phyloP scores from a whole-genome alignment of 805 yeast genomes.

The Monosporozyma servazzii region DNA sequence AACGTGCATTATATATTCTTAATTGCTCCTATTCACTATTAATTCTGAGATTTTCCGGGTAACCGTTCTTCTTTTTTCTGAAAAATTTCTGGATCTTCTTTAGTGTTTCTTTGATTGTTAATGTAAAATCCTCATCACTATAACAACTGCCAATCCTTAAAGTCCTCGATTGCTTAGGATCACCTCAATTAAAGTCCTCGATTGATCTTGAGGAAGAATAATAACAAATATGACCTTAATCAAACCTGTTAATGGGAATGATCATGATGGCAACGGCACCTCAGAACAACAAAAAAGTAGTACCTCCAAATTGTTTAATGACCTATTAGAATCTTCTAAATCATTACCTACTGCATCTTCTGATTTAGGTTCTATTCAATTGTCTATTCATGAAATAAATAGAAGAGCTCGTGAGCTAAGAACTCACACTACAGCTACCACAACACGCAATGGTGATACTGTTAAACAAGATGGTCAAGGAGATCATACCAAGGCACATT shows the following conservation, averaged over 20 bases:
- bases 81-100: not conserved
- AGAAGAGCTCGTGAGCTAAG: constrained; percentile 54
- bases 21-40: not conserved
- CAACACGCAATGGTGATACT: not conserved
- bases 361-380: constrained; percentile 71
- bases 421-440: constrained; percentile 2
- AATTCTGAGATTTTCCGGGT: not conserved
- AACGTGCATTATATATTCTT: not conserved
- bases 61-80: not conserved
- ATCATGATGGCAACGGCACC: not conserved
- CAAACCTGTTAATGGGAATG: not conserved
- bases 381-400: constrained; percentile 71
- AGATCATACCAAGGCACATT: constrained; percentile 66
- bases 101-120: not conserved
- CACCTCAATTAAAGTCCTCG: not conserved
- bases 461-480: not conserved
- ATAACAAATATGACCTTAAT: not conserved
- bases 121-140: not conserved
- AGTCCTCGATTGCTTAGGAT: not conserved
- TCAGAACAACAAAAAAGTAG: constrained; percentile 1
- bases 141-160: not conserved
- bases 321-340: constrained; percentile 66
- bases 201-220: not conserved
- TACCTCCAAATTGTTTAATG: constrained; percentile 39
- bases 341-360: constrained; percentile 58